These are phyloP conservation scores for Oryza nivara DNA, from an alignment of 176 grass and related monocot genomes.

Conservation along the genomic window DNA sequence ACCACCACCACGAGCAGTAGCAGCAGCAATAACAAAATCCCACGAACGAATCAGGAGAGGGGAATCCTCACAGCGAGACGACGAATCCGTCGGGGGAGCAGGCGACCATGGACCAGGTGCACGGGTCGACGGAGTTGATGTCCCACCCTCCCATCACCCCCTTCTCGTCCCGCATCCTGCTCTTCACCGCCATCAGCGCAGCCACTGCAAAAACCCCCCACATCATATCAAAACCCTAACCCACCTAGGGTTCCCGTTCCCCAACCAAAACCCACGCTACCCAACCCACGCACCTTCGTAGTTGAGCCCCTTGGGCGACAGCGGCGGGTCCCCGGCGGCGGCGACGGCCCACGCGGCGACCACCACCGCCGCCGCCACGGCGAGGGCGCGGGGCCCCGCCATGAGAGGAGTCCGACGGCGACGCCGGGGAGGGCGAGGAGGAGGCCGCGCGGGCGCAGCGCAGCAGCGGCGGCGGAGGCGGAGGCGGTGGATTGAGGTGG, in stretches of 20 bases:
- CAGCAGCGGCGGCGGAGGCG: not conserved
- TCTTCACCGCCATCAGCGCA: conserved; percentile 92
- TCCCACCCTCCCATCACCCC: conserved; percentile 79
- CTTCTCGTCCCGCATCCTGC: conserved; percentile 83
- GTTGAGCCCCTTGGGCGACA: conserved; percentile 97
- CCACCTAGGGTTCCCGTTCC: not conserved
- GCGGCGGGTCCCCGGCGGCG: conserved; percentile 67
- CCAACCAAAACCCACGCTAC: not conserved
- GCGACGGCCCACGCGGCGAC: conserved; percentile 20
- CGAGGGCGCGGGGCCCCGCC: conserved; percentile 13
- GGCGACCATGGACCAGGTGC: conserved; percentile 96
- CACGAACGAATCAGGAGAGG: not conserved
- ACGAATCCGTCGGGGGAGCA: conserved; percentile 88
- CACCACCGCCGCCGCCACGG: not conserved
- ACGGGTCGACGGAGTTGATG: conserved; percentile 97
- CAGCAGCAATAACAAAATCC: not conserved
- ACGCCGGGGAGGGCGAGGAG: too few species aligned
- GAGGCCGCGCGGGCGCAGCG: not conserved
- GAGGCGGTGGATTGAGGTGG: not conserved
- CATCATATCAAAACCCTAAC: not conserved
- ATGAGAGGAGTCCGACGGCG: conserved; percentile 11
- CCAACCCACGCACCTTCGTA: conserved; percentile 62
- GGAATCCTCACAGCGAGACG: conserved; percentile 64
- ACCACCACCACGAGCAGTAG: not conserved
- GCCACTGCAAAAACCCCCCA: conserved; percentile 63